A percentile compares a stretch with the other conserved stretches of the same genome.
Evolutionary conservation across 139 green algal species (phyloP).

Genomic region (Asterochloris erici): DNA sequence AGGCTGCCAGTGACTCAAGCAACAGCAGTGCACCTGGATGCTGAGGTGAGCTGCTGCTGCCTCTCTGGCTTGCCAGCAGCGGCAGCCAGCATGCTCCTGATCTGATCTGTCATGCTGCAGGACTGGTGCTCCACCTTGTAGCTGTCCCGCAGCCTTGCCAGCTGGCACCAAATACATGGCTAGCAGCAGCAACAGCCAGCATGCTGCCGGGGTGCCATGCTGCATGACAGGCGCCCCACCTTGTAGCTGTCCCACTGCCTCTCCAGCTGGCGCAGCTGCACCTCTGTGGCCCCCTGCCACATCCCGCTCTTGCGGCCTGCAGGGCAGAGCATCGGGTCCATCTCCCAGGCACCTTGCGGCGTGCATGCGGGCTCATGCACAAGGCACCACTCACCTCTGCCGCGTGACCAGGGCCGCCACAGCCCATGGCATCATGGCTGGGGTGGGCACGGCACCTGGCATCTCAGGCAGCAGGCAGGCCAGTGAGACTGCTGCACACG

Average conservation of each 20-base stretch:
- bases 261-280: conserved; percentile 13
- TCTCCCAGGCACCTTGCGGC: not conserved
- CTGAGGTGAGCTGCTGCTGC: too few relatives aligned
- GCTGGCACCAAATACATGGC: not conserved
- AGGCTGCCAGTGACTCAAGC: too few relatives aligned
- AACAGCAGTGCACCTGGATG: too few relatives aligned
- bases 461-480: too few relatives aligned
- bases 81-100: too few relatives aligned
- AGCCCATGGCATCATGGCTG: not conserved
- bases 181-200: not conserved
- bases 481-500: not conserved
- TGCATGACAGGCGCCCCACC: not conserved
- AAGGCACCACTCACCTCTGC: not conserved
- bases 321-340: not conserved
- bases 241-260: conserved; percentile 18
- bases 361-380: not conserved
- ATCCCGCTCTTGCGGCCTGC: conserved; percentile 13
- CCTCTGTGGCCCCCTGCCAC: conserved; percentile 13
- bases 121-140: too few relatives aligned
- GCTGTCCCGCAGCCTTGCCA: not conserved
- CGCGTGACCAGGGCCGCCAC: not conserved
- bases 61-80: too few relatives aligned
- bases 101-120: too few relatives aligned
- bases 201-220: not conserved
- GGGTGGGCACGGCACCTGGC: too few relatives aligned